These are phyloP conservation scores for Cystobasidium sp. DNA, from an alignment of 1,284 basidiomycete genomes.

Conservation along the genomic window DNA sequence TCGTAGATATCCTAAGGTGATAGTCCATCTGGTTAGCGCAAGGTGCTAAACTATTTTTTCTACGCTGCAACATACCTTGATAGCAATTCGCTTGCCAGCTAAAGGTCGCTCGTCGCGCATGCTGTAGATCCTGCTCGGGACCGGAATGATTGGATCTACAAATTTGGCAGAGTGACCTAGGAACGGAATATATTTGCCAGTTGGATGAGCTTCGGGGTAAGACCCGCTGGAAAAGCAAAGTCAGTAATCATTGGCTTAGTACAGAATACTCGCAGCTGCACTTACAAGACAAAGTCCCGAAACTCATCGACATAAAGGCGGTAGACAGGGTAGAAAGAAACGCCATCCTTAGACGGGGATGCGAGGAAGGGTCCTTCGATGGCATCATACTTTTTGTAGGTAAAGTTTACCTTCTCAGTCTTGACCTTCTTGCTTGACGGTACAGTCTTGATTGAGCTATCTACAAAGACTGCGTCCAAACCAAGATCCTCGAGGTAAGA, in stretches of 20 bases:
- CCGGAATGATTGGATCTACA: neutral
- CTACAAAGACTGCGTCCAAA: neutral
- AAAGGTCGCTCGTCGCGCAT: neutral
- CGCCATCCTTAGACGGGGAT: neutral
- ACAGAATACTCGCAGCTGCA: neutral
- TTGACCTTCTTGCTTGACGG: constrained; percentile 7
- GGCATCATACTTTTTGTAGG: neutral
- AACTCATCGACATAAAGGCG: constrained; percentile 9
- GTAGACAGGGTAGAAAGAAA: constrained; percentile 7
- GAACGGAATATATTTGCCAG: neutral
- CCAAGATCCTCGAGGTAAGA: neutral
- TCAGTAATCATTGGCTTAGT: neutral
- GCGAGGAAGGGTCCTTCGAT: constrained; percentile 4
- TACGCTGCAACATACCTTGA: neutral
- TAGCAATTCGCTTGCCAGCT: constrained; percentile 7
- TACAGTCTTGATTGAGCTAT: constrained; percentile 6
- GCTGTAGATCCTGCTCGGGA: constrained; percentile 1
- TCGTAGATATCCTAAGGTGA: neutral
- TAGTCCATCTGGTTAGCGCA: neutral
- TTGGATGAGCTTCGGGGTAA: neutral
- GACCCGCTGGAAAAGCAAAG: neutral
- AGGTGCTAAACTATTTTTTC: neutral
- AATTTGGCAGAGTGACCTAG: constrained; percentile 7
- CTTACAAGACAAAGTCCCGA: constrained; percentile 11
- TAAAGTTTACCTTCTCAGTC: neutral